Conservation (phyloP, 2,329 filamentous ascomycete species). For the Seiridium unicorne region DNA sequence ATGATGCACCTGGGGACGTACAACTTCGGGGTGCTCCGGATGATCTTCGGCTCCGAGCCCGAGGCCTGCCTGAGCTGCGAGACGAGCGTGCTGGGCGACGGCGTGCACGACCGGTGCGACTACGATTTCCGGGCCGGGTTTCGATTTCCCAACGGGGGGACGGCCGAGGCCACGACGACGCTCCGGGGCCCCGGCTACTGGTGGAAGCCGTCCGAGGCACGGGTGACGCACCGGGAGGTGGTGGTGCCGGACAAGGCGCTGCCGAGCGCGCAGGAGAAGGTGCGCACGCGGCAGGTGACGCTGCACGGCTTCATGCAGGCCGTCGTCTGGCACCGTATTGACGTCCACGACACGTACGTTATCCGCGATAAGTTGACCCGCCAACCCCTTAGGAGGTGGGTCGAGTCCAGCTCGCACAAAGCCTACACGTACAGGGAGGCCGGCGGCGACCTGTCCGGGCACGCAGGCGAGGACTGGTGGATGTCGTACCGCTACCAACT, state of each 20-base stretch:
- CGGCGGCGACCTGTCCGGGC: constrained; percentile 18
- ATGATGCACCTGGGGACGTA: constrained; percentile 40
- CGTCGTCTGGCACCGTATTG: constrained; percentile 32
- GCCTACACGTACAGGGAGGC: constrained; percentile 34
- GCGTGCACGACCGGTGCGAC: constrained; percentile 31
- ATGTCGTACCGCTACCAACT: constrained; percentile 44
- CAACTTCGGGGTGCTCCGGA: constrained; percentile 33
- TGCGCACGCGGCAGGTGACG: constrained; percentile 24
- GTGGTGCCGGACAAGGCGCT: constrained; percentile 19
- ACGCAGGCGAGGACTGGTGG: constrained; percentile 36
- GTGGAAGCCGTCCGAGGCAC: constrained; percentile 16
- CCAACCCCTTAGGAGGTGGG: constrained; percentile 21
- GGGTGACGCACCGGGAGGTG: constrained; percentile 19
- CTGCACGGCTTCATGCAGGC: constrained; percentile 25
- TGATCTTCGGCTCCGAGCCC: constrained; percentile 36
- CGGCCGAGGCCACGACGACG: constrained; percentile 28
- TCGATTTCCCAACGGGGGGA: constrained; percentile 30
- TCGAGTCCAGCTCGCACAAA: constrained; percentile 24
- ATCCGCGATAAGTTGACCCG: constrained; percentile 22
- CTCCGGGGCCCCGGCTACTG: constrained; percentile 19
- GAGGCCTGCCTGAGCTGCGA: constrained; percentile 33
- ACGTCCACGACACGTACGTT: constrained; percentile 32
- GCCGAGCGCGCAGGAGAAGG: constrained; percentile 24
- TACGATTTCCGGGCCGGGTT: constrained; percentile 29
- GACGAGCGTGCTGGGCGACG: constrained; percentile 23